Percentiles rank a stretch among this genome's conserved stretches.
These are phyloP conservation scores for Paecilomyces niveus DNA, from an alignment of 2,329 filamentous ascomycete species.

Conservation along the genomic window DNA sequence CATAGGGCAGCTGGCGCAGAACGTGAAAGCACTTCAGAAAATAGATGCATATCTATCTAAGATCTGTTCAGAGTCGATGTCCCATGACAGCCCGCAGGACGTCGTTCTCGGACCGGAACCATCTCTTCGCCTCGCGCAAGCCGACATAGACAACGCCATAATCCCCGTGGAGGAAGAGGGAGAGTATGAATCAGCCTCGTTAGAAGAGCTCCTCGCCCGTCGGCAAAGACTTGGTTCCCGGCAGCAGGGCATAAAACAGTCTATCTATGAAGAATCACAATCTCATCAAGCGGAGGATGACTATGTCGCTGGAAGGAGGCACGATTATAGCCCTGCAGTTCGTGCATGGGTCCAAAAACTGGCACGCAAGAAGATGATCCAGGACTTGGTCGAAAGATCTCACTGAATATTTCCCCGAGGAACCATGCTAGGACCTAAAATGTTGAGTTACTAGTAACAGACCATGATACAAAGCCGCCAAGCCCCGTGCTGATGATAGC, in stretches of 20 bases:
- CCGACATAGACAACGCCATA: conserved; percentile 24
- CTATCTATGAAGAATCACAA: conserved; percentile 35
- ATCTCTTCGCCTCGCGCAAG: conserved; percentile 28
- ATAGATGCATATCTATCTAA: conserved; percentile 24
- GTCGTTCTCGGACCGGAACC: conserved; percentile 26
- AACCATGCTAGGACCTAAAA: background rate
- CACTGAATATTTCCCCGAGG: background rate
- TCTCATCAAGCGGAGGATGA: conserved; percentile 31
- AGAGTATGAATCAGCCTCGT: conserved; percentile 15
- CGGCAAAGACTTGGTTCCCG: conserved; percentile 18
- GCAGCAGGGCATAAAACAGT: conserved; percentile 26
- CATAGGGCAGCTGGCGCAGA: conserved; percentile 34
- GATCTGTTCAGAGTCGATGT: background rate
- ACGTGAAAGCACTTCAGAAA: conserved; percentile 37
- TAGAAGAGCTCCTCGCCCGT: conserved; percentile 23
- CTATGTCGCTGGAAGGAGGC: conserved; percentile 34
- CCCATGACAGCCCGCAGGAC: conserved; percentile 9
- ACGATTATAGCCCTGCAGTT: conserved; percentile 64
- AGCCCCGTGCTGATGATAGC: background rate
- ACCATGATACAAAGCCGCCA: background rate
- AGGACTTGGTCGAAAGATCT: conserved; percentile 13
- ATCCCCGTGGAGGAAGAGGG: conserved; percentile 16
- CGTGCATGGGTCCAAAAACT: conserved; percentile 63
- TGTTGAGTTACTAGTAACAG: background rate
- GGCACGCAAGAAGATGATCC: conserved; percentile 57